Percentiles rank a stretch among this genome's conserved stretches.
Conservation (phyloP, 2,329 filamentous ascomycete genomes). For the Alternaria tenuissima region DNA sequence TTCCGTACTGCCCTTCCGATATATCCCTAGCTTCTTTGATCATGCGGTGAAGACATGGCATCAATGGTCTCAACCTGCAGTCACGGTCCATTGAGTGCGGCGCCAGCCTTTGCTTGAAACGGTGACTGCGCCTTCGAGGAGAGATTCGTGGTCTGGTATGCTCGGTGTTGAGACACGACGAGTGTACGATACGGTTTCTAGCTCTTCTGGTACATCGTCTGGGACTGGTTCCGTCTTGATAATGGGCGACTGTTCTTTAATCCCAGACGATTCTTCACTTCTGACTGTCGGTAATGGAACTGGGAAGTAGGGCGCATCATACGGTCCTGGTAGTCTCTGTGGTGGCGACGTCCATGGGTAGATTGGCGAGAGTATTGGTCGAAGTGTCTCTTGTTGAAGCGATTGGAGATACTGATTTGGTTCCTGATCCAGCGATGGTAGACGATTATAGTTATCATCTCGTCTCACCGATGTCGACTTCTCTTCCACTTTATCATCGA, state of each 20-base stretch:
- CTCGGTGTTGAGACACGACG: constrained; percentile 39
- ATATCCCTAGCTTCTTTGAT: constrained; percentile 4
- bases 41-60: constrained; percentile 1
- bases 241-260: constrained; percentile 20
- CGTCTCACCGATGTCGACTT: background rate
- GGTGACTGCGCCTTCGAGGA: constrained; percentile 38
- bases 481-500: background rate
- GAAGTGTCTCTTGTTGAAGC: constrained; percentile 23
- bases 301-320: constrained; percentile 47
- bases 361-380: constrained; percentile 32
- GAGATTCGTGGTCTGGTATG: constrained; percentile 18
- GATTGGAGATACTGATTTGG: constrained; percentile 25
- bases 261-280: constrained; percentile 13
- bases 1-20: background rate
- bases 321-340: constrained; percentile 45
- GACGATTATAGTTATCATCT: background rate
- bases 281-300: constrained; percentile 40
- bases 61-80: constrained; percentile 33
- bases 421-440: background rate
- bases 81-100: constrained; percentile 47
- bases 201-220: constrained; percentile 3
- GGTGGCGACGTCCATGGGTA: constrained; percentile 47
- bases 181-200: constrained; percentile 31
- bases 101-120: constrained; percentile 44
- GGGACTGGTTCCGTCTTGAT: constrained; percentile 12